phyloP scores from a whole-genome alignment of 108 stramenopile genomes.

The Nannochloropsis gaditana region DNA sequence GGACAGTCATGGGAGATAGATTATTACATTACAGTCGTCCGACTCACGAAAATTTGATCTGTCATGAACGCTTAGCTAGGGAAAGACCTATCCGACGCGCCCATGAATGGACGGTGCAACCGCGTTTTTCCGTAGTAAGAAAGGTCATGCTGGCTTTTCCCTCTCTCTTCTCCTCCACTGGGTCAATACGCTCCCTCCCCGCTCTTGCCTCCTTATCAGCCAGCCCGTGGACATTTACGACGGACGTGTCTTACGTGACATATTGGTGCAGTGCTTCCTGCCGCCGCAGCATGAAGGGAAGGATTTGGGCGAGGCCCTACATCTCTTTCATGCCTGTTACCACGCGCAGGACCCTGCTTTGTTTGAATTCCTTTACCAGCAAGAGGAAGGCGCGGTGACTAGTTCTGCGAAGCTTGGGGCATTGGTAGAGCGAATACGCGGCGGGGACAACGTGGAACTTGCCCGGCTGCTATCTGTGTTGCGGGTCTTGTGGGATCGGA shows the following conservation, averaged over 20 bases:
- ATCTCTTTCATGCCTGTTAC: not conserved
- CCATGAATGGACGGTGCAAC: too few species aligned
- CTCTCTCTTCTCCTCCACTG: not conserved
- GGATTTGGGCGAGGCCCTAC: not conserved
- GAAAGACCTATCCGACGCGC: too few species aligned
- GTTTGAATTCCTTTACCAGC: not conserved
- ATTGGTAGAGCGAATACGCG: too few species aligned
- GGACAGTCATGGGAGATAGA: too few species aligned
- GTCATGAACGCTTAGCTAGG: too few species aligned
- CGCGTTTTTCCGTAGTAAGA: too few species aligned
- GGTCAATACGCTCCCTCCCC: not conserved
- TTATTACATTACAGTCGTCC: too few species aligned
- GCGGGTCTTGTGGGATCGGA: not conserved
- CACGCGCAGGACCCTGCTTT: not conserved
- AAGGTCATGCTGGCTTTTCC: not conserved
- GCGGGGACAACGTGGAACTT: not conserved
- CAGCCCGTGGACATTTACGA: not conserved
- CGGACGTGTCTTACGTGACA: not conserved
- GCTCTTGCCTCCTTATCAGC: not conserved
- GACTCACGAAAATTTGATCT: too few species aligned
- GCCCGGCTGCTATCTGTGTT: not conserved
- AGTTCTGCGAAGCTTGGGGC: too few species aligned
- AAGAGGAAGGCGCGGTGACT: not conserved
- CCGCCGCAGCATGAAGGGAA: not conserved
- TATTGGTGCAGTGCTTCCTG: not conserved